These are phyloP conservation scores for Monilinia fructigena DNA, from an alignment of 2,329 filamentous ascomycete species.

Conservation along the genomic window DNA sequence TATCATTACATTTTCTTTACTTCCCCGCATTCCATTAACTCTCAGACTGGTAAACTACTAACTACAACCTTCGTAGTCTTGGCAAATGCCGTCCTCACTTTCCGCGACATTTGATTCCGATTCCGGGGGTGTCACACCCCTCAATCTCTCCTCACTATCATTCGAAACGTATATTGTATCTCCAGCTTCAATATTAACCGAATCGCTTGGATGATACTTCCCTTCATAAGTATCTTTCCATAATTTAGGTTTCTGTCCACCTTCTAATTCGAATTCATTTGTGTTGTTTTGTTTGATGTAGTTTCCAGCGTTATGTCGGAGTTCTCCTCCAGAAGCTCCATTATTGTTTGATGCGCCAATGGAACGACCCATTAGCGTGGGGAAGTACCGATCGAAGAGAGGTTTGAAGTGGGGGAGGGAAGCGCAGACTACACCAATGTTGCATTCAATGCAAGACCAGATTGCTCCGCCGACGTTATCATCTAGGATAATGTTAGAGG, in stretches of 20 bases:
- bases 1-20: background rate
- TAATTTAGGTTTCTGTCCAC: background rate
- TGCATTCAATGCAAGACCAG: slow-evolving; percentile 20
- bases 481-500: slow-evolving; percentile 1
- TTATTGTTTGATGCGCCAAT: background rate
- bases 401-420: slow-evolving; percentile 22
- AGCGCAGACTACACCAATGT: slow-evolving; percentile 18
- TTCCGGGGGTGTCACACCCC: background rate
- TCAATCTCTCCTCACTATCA: slow-evolving; percentile 16
- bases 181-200: slow-evolving; percentile 10
- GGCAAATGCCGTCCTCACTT: background rate
- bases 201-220: slow-evolving; percentile 1
- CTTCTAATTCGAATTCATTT: slow-evolving; percentile 14
- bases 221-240: slow-evolving; percentile 16
- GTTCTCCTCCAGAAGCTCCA: background rate
- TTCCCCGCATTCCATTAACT: background rate
- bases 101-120: background rate
- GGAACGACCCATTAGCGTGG: slow-evolving; percentile 9
- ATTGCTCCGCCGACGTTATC: slow-evolving; percentile 14
- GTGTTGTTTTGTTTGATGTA: slow-evolving; percentile 10
- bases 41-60: background rate
- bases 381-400: slow-evolving; percentile 17
- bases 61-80: slow-evolving; percentile 14
- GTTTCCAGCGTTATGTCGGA: background rate
- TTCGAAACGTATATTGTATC: background rate